Percentiles rank a stretch among this genome's conserved stretches.
These are phyloP conservation scores for Fistulifera pelliculosa DNA, from an alignment of 108 stramenopile species.

Conservation along the genomic window DNA sequence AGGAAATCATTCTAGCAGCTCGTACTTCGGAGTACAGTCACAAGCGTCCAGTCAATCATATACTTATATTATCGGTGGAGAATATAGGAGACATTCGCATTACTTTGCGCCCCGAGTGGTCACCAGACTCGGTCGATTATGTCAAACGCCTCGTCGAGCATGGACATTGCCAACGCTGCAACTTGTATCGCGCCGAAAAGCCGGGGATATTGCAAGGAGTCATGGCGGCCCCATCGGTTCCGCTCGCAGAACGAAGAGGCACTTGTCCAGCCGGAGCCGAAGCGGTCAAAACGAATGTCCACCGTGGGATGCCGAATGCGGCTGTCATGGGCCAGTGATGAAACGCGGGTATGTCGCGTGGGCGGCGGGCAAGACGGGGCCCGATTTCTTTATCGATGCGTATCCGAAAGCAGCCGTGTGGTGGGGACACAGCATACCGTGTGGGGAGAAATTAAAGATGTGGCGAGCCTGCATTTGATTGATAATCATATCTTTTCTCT, in stretches of 20 bases:
- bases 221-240: slow-evolving; percentile 15
- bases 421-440: slow-evolving; percentile 74
- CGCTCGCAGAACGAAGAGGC: slow-evolving; percentile 26
- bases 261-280: slow-evolving; percentile 37
- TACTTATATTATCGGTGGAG: slow-evolving; percentile 1
- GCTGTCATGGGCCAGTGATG: slow-evolving; percentile 69
- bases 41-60: slow-evolving; percentile 2
- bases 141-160: slow-evolving; percentile 32
- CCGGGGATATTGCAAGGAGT: slow-evolving; percentile 62
- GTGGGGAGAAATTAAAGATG: slow-evolving; percentile 48
- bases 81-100: slow-evolving; percentile 44
- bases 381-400: slow-evolving; percentile 70
- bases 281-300: slow-evolving; percentile 35
- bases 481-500: slow-evolving; percentile 35
- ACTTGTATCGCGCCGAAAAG: slow-evolving; percentile 68
- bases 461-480: slow-evolving; percentile 28
- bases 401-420: slow-evolving; percentile 45
- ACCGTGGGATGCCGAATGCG: slow-evolving; percentile 50
- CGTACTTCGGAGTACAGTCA: too few relatives aligned
- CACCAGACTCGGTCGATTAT: slow-evolving; percentile 47
- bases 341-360: slow-evolving; percentile 69
- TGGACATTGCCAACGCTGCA: slow-evolving; percentile 44
- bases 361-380: slow-evolving; percentile 55
- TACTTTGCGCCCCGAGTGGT: slow-evolving; percentile 38
- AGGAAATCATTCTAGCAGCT: too few relatives aligned